Conservation (phyloP, 495 filamentous ascomycete genomes). For the Xylaria flabelliformis region DNA sequence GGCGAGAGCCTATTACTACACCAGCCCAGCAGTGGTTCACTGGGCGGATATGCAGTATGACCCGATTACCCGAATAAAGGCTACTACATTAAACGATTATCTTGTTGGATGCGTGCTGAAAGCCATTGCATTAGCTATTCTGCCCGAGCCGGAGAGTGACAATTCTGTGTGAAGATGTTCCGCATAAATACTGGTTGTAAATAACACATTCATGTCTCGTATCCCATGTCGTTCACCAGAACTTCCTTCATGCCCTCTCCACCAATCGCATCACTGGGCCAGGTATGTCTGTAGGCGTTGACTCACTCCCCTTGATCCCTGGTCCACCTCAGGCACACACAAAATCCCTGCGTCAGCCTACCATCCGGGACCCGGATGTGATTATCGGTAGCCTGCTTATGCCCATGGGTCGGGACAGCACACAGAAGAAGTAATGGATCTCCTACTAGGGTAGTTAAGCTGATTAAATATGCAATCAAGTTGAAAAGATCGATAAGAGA, state of each 20-base stretch:
- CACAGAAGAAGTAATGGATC: background rate
- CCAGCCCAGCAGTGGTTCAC: background rate
- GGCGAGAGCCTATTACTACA: background rate
- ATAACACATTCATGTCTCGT: background rate
- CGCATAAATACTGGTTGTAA: background rate
- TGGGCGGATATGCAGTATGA: background rate
- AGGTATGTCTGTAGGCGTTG: background rate
- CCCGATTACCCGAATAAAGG: background rate
- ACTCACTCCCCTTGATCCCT: slow-evolving; percentile 21
- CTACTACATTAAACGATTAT: background rate
- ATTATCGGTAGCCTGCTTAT: slow-evolving; percentile 1
- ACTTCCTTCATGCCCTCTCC: background rate
- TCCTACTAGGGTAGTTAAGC: background rate
- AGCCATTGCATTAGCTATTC: background rate
- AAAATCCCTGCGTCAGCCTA: slow-evolving; percentile 19
- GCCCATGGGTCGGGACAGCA: background rate
- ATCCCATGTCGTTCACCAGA: background rate
- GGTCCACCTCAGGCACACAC: background rate
- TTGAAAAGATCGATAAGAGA: too few relatives aligned
- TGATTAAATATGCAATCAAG: background rate
- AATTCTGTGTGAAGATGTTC: background rate
- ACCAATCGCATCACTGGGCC: slow-evolving; percentile 10
- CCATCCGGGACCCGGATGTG: slow-evolving; percentile 12
- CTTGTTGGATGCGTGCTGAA: background rate
- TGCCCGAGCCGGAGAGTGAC: background rate